Evolutionary conservation across 371 early-diverging fungal genomes (phyloP), one percentile per base, ranked within the genome.

Genomic region (Batkoa obscura): DNA sequence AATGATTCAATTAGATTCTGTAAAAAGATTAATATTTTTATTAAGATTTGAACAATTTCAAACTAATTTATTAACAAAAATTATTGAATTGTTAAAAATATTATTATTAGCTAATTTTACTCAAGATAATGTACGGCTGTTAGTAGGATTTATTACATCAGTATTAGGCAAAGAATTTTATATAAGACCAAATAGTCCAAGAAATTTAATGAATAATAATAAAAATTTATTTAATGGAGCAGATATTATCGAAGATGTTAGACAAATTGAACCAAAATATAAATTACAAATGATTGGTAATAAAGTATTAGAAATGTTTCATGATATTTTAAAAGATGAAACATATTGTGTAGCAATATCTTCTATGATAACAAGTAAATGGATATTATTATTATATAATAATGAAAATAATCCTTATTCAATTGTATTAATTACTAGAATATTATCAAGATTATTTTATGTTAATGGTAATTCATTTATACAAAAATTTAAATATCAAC

Each of bases 381-480:
- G 86, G 86, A 68, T 82, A 1, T 57, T 82, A n/a, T 66, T 83
- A 2, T 83, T 82, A 48, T 72, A 81, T 64, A 70, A 72, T 8
- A 69, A 69, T 2, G 59, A 71, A 5, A 51, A 73, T 2, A 75
- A 86, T 45, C 69, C 75, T 0, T 73, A 66, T 35, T 73, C 81
- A 3, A 78, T 81, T 0, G 70, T 81, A 8, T 64, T 80, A 23
- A 70, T 79, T 0, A 65, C 69, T 35, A 67, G 81, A 9, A 78
- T 83, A 33, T 54, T 86, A 41, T 64, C 76, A 0, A 68, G 76
- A 45, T 59, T 84, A 0, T 62, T 74, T 12, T 60, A 64, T 34
- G 61, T 71, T 1, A 76, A 79, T 54, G 83, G 82, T 0, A 53
- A 70, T 1, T 56, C 61, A 0, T 80, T 74, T 50, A 52, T 77